Base-by-base conservation (phyloP, 139 green algal species). In the Axilococcus clingmanii region DNA sequence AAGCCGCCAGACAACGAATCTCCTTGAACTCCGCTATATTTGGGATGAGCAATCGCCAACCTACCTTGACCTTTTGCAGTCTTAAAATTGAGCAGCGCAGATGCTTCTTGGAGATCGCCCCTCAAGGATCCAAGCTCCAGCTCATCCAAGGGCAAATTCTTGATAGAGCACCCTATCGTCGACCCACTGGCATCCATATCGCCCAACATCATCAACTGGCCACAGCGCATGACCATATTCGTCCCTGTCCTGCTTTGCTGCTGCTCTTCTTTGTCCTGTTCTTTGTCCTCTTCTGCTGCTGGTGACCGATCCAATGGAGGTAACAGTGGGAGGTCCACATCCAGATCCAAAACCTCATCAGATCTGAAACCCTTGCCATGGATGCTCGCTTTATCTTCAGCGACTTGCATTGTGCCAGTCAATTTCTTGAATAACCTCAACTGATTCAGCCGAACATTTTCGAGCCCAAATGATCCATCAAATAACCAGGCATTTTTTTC, bases 81-180 rank as follows among this genome's bases (percentile, higher is more conserved):
- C 42, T 65, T 69, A 76, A 88, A 75, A 68, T 94, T 82, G 9
- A 89, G 52, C 27, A 75, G 66, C 49, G 86, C 65, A 15, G 55
- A 59, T 5, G 69, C 68, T 40, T 84, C 61, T 35, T 77, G 48
- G n/a, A 95, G 62, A 9, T 63, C 37, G 5, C 86, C 86, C 9
- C 86, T 50, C 61, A 95, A 72, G 4, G 67, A 84, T 27, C 77
- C 86, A 33, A 89, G 72, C 69, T 95, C 86, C 45, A 95, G 68
- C 58, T 94, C 85, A 53, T 95, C 86, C 22, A 95, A 68, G 40
- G 61, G 71, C 42, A 95, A 57, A 33, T 72, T 65, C 29, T 28
- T 25, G 38, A 69, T 33, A 25, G 55, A 56, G 60, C 65, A 55
- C 40, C 58, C 52, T 12, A 71, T 50, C 34, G 43, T 32, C 3